These are phyloP conservation scores for Erythrophleum ivorense DNA, from an alignment of 331 rosid genomes.

Conservation along the genomic window DNA sequence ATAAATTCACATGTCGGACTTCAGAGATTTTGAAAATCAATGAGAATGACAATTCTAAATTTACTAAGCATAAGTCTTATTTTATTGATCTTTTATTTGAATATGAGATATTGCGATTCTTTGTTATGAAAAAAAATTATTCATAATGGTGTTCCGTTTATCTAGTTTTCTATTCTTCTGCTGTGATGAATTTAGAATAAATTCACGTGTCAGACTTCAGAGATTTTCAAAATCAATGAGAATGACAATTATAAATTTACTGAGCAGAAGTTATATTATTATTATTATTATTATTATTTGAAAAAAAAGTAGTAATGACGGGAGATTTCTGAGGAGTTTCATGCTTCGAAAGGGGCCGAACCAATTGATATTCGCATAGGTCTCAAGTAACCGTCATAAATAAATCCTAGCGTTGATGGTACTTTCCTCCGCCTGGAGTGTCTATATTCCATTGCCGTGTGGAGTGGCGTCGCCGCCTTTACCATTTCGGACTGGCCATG, in stretches of 20 bases:
- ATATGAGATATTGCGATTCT: neutral
- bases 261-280: conserved; percentile 45
- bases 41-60: conserved; percentile 65
- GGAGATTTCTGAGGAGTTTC: conserved; percentile 54
- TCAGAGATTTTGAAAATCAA: conserved; percentile 66
- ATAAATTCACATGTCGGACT: conserved; percentile 89
- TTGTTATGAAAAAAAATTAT: neutral
- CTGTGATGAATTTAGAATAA: conserved; percentile 56
- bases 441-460: too few relatives aligned
- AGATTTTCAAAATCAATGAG: conserved; percentile 73
- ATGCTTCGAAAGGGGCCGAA: neutral
- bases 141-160: neutral
- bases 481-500: too few relatives aligned
- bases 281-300: too few relatives aligned
- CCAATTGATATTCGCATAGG: neutral
- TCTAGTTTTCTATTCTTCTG: neutral
- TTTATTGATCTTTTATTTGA: neutral
- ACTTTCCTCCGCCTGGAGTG: too few relatives aligned
- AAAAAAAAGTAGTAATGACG: conserved; percentile 24
- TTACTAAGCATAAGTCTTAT: neutral
- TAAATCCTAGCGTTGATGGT: too few relatives aligned
- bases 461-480: too few relatives aligned
- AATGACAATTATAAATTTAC: conserved; percentile 50
- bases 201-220: conserved; percentile 96
- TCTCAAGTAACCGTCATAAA: neutral